Conservation (phyloP, 495 filamentous ascomycete species). For the Lasiosphaeriaceae sp. region DNA sequence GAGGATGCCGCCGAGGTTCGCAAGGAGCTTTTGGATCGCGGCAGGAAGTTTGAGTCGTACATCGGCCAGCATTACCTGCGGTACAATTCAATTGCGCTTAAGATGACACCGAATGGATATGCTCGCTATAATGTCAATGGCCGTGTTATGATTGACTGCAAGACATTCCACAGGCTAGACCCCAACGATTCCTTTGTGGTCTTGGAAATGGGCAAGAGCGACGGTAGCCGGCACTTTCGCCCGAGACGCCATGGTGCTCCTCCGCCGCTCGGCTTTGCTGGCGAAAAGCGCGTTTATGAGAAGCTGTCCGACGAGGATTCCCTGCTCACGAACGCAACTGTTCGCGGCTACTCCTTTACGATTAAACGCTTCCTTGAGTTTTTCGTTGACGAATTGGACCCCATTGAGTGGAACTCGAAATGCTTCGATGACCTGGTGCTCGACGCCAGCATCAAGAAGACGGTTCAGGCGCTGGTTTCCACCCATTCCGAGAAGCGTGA, state of each 20-base stretch:
- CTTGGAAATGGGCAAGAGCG: slow-evolving; percentile 3
- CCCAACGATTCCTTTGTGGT: slow-evolving; percentile 23
- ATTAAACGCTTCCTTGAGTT: slow-evolving; percentile 32
- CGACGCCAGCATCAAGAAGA: slow-evolving; percentile 44
- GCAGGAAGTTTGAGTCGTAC: slow-evolving; percentile 30
- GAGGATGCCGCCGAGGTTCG: slow-evolving; percentile 19
- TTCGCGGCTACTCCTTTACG: slow-evolving; percentile 33
- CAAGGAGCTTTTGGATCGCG: slow-evolving; percentile 23
- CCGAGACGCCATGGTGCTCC: not conserved
- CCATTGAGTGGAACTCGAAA: slow-evolving; percentile 27
- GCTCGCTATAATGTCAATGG: slow-evolving; percentile 24
- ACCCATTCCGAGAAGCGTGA: slow-evolving; percentile 28
- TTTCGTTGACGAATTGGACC: slow-evolving; percentile 23
- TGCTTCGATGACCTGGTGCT: slow-evolving; percentile 56
- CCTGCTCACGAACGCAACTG: slow-evolving; percentile 24
- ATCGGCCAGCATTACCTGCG: slow-evolving; percentile 26
- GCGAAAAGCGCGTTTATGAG: slow-evolving; percentile 11
- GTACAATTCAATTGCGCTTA: slow-evolving; percentile 31
- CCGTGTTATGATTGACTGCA: slow-evolving; percentile 36
- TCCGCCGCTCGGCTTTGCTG: slow-evolving; percentile 3
- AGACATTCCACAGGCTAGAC: slow-evolving; percentile 27
- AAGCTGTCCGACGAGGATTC: slow-evolving; percentile 29
- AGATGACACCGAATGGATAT: slow-evolving; percentile 20
- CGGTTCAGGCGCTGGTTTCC: slow-evolving; percentile 49
- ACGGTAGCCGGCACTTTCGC: not conserved